phyloP scores from a whole-genome alignment of 345 rosid species.

The Lagerstroemia speciosa region DNA sequence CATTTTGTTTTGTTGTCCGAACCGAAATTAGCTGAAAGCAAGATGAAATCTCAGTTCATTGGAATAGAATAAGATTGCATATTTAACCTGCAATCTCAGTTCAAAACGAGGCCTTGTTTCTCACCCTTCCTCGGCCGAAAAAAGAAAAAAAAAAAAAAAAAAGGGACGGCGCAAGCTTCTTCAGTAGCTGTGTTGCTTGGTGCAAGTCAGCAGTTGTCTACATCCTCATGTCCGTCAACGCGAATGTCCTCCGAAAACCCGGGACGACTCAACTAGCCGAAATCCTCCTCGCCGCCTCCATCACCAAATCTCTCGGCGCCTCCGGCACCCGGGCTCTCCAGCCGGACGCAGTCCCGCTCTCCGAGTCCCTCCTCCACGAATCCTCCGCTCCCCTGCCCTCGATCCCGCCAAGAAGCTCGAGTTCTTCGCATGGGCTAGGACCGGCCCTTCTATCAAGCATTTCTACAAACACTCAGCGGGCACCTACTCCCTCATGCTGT shows the following conservation, averaged over 20 bases:
- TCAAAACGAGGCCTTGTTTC: too few relatives aligned
- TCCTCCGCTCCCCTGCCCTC: conserved; percentile 47
- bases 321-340: conserved; percentile 62
- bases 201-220: too few relatives aligned
- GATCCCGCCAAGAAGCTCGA: conserved; percentile 50
- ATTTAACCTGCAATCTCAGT: too few relatives aligned
- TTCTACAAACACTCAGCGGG: conserved; percentile 46
- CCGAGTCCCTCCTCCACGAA: conserved; percentile 58
- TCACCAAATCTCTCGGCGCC: conserved; percentile 46
- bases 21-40: too few relatives aligned
- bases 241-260: background rate
- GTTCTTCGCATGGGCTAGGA: conserved; percentile 45
- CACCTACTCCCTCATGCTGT: conserved; percentile 61
- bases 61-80: too few relatives aligned
- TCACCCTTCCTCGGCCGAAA: too few relatives aligned
- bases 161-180: too few relatives aligned
- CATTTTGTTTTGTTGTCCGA: too few relatives aligned
- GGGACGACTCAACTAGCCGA: conserved; percentile 21
- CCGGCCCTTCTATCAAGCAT: conserved; percentile 37
- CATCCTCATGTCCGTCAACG: background rate
- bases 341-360: conserved; percentile 42
- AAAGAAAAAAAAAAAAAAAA: too few relatives aligned
- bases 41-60: too few relatives aligned
- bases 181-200: too few relatives aligned
- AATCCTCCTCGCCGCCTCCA: conserved; percentile 50